A percentile compares a stretch with the other conserved stretches of the same genome.
phyloP scores from a whole-genome alignment of 306 rosid species.

The Pterocarpus macrocarpus region DNA sequence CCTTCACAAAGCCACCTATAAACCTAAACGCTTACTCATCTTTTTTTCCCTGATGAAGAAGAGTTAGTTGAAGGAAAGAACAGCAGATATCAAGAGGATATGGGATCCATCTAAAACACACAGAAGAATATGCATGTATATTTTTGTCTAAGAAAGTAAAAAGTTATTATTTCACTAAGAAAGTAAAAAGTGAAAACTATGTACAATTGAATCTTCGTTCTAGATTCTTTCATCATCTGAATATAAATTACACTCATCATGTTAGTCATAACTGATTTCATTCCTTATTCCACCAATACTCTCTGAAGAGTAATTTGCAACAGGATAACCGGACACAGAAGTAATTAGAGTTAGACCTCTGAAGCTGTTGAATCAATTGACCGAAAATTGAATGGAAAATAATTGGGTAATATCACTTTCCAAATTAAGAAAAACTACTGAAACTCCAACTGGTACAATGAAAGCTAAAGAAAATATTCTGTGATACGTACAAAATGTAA shows the following conservation, averaged over 20 bases:
- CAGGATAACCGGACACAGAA: conserved; percentile 11
- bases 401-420: not conserved
- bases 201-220: conserved; percentile 18
- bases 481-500: not conserved
- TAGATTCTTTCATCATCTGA: conserved; percentile 33
- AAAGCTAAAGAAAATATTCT: too few species aligned
- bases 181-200: conserved; percentile 28
- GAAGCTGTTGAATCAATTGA: conserved; percentile 29
- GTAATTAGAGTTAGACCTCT: conserved; percentile 24
- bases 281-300: conserved; percentile 24
- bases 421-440: too few species aligned
- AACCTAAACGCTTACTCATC: not conserved
- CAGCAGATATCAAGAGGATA: conserved; percentile 15
- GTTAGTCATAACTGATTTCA: conserved; percentile 26
- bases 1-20: conserved; percentile 1
- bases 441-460: too few species aligned
- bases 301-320: conserved; percentile 23
- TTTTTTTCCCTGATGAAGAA: conserved; percentile 3
- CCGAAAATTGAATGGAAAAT: conserved; percentile 3
- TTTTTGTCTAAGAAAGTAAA: conserved; percentile 12
- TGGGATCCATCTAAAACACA: conserved; percentile 10
- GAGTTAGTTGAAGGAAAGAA: conserved; percentile 18
- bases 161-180: conserved; percentile 1
- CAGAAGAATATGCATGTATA: conserved; percentile 13
- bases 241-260: conserved; percentile 31